Conservation (phyloP, 2,329 filamentous ascomycete genomes). For the Dendrostoma leiphaemia region DNA sequence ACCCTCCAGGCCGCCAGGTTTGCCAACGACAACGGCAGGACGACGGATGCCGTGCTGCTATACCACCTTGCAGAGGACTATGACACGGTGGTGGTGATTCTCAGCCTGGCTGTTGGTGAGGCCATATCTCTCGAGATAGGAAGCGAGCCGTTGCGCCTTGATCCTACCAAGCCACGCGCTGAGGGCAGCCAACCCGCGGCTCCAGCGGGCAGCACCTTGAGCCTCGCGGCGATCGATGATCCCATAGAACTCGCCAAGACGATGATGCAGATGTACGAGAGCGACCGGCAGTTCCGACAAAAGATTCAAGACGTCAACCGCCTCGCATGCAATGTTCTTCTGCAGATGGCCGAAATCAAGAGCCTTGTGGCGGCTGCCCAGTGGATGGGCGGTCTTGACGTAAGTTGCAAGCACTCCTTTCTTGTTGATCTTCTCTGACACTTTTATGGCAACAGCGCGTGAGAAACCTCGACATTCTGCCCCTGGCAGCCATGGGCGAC, state of each 20-base stretch:
- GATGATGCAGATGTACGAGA: slow-evolving; percentile 63
- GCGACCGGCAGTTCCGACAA: slow-evolving; percentile 59
- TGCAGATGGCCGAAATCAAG: slow-evolving; percentile 63
- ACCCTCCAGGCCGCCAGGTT: slow-evolving; percentile 89
- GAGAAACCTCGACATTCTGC: slow-evolving; percentile 72
- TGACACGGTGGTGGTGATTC: slow-evolving; percentile 85
- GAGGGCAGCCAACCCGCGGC: slow-evolving; percentile 37
- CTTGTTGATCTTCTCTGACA: no score
- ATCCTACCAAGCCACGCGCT: slow-evolving; percentile 73
- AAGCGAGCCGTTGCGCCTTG: slow-evolving; percentile 72
- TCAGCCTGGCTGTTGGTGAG: slow-evolving; percentile 88
- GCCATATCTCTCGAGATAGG: slow-evolving; percentile 84
- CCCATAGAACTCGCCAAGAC: slow-evolving; percentile 58
- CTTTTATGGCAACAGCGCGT: slow-evolving; percentile 65
- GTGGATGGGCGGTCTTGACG: slow-evolving; percentile 59
- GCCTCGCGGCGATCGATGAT: slow-evolving; percentile 58
- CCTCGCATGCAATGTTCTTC: slow-evolving; percentile 53
- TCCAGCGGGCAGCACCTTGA: slow-evolving; percentile 55
- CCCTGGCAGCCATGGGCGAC: slow-evolving; percentile 71
- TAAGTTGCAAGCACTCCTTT: no score
- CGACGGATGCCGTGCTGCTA: slow-evolving; percentile 88
- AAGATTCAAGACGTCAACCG: slow-evolving; percentile 57
- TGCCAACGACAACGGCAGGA: slow-evolving; percentile 90
- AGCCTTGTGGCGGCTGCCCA: slow-evolving; percentile 50
- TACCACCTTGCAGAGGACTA: slow-evolving; percentile 96